phyloP scores from a whole-genome alignment of 345 rosid species.

The Dimocarpus longan region DNA sequence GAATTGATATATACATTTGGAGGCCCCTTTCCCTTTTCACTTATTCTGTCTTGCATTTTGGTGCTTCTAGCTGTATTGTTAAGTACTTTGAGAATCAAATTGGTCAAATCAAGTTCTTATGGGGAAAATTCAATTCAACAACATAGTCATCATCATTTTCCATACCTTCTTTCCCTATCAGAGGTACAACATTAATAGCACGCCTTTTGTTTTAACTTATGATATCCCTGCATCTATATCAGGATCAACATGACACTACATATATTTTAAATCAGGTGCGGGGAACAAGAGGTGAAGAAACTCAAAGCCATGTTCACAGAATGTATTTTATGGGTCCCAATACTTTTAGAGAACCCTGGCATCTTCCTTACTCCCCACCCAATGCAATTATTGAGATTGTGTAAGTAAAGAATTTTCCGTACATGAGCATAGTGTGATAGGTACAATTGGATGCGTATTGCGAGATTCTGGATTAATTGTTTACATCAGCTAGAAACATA shows the following conservation, averaged over 20 bases:
- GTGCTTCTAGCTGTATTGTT: slow-evolving; percentile 70
- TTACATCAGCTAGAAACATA: background rate
- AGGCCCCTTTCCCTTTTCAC: slow-evolving; percentile 85
- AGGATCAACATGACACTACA: background rate
- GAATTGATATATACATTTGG: slow-evolving; percentile 92
- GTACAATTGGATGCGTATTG: slow-evolving; percentile 25
- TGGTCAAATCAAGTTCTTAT: slow-evolving; percentile 63
- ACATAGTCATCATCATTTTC: slow-evolving; percentile 67
- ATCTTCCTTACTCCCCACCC: slow-evolving; percentile 94
- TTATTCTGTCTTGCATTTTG: slow-evolving; percentile 66
- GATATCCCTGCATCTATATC: slow-evolving; percentile 9
- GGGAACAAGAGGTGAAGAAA: slow-evolving; percentile 91
- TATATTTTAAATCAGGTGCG: slow-evolving; percentile 61
- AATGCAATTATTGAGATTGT: slow-evolving; percentile 89
- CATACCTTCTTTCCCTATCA: slow-evolving; percentile 85
- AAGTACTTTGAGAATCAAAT: slow-evolving; percentile 69
- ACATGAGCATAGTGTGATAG: slow-evolving; percentile 2
- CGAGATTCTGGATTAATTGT: slow-evolving; percentile 24
- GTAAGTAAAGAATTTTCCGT: slow-evolving; percentile 54
- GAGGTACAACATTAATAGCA: slow-evolving; percentile 56
- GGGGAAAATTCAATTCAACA: slow-evolving; percentile 61
- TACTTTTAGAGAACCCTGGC: slow-evolving; percentile 98
- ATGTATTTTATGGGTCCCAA: slow-evolving; percentile 98
- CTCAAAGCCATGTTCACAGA: slow-evolving; percentile 91
- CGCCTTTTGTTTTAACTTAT: slow-evolving; percentile 13